Conservation (phyloP, 2,329 filamentous ascomycete genomes). For the Aureobasidium sp. region DNA sequence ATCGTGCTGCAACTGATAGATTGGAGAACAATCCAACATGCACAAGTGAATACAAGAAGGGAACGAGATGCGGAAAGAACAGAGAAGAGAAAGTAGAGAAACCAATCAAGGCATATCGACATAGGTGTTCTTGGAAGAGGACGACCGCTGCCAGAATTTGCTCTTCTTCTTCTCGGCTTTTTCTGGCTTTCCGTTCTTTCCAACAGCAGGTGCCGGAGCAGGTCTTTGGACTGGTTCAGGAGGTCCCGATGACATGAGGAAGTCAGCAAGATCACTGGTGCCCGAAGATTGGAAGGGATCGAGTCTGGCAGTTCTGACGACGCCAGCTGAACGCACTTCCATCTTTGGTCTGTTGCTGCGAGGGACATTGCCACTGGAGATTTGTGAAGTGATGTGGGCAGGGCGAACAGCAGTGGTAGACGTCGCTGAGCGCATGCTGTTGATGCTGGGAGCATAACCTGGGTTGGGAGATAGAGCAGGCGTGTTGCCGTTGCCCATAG, state of each 20-base stretch:
- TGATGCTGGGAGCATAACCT: conserved; percentile 15
- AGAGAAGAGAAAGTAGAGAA: background rate
- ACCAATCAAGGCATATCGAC: conserved; percentile 21
- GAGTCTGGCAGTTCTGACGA: conserved; percentile 22
- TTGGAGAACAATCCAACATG: background rate
- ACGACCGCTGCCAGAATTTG: conserved; percentile 19
- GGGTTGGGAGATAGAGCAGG: background rate
- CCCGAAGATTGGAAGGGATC: conserved; percentile 24
- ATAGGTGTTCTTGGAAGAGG: conserved; percentile 19
- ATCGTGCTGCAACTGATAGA: background rate
- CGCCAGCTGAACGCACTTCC: conserved; percentile 18
- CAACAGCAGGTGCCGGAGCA: conserved; percentile 15
- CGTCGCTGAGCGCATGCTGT: conserved; percentile 18
- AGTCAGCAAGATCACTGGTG: conserved; percentile 39
- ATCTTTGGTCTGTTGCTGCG: conserved; percentile 17
- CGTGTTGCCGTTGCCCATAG: background rate
- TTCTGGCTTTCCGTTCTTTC: background rate
- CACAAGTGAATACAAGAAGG: background rate
- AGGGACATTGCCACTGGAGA: conserved; percentile 15
- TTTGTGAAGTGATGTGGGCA: conserved; percentile 14
- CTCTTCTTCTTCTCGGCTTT: conserved; percentile 24
- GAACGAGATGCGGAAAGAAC: background rate
- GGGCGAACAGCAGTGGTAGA: conserved; percentile 20
- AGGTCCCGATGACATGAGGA: conserved; percentile 36
- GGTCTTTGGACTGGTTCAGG: conserved; percentile 19